These are phyloP conservation scores for Bimuria novae-zelandiae DNA, from an alignment of 2,329 filamentous ascomycete species.

Conservation along the genomic window DNA sequence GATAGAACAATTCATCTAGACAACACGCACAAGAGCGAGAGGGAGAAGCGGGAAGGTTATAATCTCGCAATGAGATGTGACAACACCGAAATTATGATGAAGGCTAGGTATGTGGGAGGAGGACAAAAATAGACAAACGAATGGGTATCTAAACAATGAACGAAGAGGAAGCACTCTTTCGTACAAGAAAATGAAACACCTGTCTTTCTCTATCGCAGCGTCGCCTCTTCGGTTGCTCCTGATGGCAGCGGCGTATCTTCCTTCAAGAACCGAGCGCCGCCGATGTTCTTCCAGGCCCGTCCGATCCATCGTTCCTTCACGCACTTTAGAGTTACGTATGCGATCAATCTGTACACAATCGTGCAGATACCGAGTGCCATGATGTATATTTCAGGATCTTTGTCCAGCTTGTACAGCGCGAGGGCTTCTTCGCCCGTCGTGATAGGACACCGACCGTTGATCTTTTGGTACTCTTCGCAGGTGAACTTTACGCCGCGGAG, in stretches of 20 bases:
- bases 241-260: neutral
- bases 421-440: slow-evolving; percentile 70
- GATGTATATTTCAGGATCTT: slow-evolving; percentile 64
- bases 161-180: neutral
- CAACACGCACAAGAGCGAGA: neutral
- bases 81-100: too few species aligned
- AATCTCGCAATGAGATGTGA: too few species aligned
- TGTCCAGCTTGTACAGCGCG: slow-evolving; percentile 68
- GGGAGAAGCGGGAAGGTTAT: neutral
- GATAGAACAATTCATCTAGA: slow-evolving; percentile 47
- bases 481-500: slow-evolving; percentile 65
- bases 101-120: neutral
- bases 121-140: neutral
- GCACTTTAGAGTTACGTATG: slow-evolving; percentile 62
- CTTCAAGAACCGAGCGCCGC: slow-evolving; percentile 6
- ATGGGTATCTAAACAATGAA: neutral
- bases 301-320: slow-evolving; percentile 59
- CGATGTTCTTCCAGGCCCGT: slow-evolving; percentile 33
- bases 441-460: slow-evolving; percentile 68
- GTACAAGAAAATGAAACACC: neutral
- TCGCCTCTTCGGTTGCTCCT: neutral
- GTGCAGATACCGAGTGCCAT: slow-evolving; percentile 66
- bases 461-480: slow-evolving; percentile 63
- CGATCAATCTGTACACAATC: slow-evolving; percentile 67
- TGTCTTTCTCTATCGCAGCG: neutral